phyloP scores from a whole-genome alignment of 495 filamentous ascomycete species.

The Hamigera avellanea region DNA sequence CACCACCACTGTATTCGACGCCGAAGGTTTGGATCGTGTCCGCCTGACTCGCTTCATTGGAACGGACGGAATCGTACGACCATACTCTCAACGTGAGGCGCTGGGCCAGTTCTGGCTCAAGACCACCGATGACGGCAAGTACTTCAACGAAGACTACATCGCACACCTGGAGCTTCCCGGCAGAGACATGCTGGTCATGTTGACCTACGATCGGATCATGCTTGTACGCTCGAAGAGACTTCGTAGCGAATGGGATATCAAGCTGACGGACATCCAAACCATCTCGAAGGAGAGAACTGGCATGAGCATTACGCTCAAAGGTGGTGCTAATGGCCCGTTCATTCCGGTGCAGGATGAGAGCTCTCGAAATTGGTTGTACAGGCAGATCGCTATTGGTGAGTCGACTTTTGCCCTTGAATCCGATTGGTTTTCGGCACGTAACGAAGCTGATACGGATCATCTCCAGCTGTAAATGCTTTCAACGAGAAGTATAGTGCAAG shows the following conservation, averaged over 20 bases:
- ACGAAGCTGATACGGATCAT: slow-evolving; percentile 7
- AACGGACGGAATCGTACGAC: slow-evolving; percentile 83
- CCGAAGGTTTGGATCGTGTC: slow-evolving; percentile 85
- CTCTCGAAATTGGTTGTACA: slow-evolving; percentile 76
- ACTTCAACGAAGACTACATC: slow-evolving; percentile 95
- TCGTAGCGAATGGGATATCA: slow-evolving; percentile 87
- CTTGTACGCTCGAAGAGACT: slow-evolving; percentile 76
- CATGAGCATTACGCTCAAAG: slow-evolving; percentile 76
- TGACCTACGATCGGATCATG: slow-evolving; percentile 88
- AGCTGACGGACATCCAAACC: slow-evolving; percentile 89
- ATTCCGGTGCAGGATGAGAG: slow-evolving; percentile 87
- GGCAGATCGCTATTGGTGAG: slow-evolving; percentile 50
- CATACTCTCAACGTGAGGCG: slow-evolving; percentile 91
- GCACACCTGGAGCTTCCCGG: slow-evolving; percentile 85
- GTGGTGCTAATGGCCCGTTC: slow-evolving; percentile 87
- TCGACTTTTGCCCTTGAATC: neutral
- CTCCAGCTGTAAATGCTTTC: slow-evolving; percentile 52
- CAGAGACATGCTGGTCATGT: slow-evolving; percentile 87
- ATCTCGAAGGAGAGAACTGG: slow-evolving; percentile 95
- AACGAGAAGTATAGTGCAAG: slow-evolving; percentile 60
- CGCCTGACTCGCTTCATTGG: slow-evolving; percentile 85
- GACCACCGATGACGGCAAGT: slow-evolving; percentile 91
- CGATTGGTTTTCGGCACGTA: neutral
- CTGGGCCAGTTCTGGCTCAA: slow-evolving; percentile 98
- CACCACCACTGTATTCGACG: slow-evolving; percentile 96